These are phyloP conservation scores for Aspergillus sparsus DNA, from an alignment of 495 filamentous ascomycete species.

Conservation along the genomic window DNA sequence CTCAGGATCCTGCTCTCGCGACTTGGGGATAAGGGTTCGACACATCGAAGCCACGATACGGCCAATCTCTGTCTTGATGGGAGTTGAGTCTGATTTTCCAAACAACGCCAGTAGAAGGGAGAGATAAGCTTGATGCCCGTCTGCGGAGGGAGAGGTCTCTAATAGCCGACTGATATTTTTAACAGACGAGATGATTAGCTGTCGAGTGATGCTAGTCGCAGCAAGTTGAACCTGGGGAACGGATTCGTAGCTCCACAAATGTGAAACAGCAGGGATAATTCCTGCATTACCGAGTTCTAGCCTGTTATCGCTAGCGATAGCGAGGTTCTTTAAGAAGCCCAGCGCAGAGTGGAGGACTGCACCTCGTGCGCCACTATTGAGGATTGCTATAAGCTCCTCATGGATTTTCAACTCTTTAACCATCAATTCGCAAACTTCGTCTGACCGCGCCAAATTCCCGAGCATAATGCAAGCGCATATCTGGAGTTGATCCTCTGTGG, in stretches of 20 bases:
- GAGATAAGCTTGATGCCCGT: conserved; percentile 51
- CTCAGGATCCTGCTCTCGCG: conserved; percentile 30
- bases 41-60: conserved; percentile 66
- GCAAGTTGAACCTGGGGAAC: conserved; percentile 71
- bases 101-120: conserved; percentile 61
- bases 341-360: conserved; percentile 66
- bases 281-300: conserved; percentile 54
- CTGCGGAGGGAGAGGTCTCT: conserved; percentile 37
- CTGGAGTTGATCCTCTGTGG: conserved; percentile 58
- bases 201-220: conserved; percentile 65
- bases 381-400: conserved; percentile 53
- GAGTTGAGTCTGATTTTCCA: conserved; percentile 56
- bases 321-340: conserved; percentile 79
- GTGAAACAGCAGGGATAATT: conserved; percentile 55
- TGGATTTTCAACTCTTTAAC: conserved; percentile 57
- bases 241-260: conserved; percentile 60
- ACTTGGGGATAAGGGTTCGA: conserved; percentile 53
- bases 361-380: conserved; percentile 45
- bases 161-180: conserved; percentile 57
- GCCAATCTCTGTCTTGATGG: conserved; percentile 73
- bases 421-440: conserved; percentile 60
- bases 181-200: conserved; percentile 60
- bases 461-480: conserved; percentile 75
- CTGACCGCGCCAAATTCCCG: conserved; percentile 75
- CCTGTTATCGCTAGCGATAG: conserved; percentile 67